These are phyloP conservation scores for Cocos nucifera DNA, from an alignment of 176 grass and related monocot genomes.

Conservation along the genomic window DNA sequence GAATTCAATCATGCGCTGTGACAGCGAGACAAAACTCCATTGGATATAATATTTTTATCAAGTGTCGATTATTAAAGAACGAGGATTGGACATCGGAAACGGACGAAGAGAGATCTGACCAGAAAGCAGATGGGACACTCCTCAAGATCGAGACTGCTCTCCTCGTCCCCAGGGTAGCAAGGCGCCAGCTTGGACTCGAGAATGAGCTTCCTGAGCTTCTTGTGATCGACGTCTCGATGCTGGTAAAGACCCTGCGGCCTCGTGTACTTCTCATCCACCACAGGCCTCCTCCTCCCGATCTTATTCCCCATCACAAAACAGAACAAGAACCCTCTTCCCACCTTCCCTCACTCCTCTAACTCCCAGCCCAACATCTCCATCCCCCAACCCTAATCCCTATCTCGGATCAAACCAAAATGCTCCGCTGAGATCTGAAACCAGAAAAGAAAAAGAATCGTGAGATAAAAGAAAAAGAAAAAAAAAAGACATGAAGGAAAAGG, in stretches of 20 bases:
- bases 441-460: too few relatives aligned
- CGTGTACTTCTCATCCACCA: constrained; percentile 84
- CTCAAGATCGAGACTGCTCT: constrained; percentile 57
- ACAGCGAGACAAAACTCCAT: background rate
- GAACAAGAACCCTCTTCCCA: background rate
- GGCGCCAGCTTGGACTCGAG: constrained; percentile 96
- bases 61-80: background rate
- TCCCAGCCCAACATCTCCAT: too few relatives aligned
- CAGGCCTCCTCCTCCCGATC: constrained; percentile 68
- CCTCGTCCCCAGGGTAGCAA: constrained; percentile 76
- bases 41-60: too few relatives aligned
- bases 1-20: constrained; percentile 1
- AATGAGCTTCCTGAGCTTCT: constrained; percentile 97
- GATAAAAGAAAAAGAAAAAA: too few relatives aligned
- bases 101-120: constrained; percentile 42
- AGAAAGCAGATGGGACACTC: constrained; percentile 99
- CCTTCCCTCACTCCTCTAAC: background rate
- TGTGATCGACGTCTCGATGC: constrained; percentile 83
- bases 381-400: background rate
- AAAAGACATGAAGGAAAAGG: too few relatives aligned
- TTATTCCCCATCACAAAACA: constrained; percentile 67
- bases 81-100: background rate
- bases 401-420: background rate
- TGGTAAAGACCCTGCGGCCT: constrained; percentile 90
- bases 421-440: too few relatives aligned